These are phyloP conservation scores for Ogataea salicorniae DNA, from an alignment of 805 yeast genomes.

Conservation along the genomic window DNA sequence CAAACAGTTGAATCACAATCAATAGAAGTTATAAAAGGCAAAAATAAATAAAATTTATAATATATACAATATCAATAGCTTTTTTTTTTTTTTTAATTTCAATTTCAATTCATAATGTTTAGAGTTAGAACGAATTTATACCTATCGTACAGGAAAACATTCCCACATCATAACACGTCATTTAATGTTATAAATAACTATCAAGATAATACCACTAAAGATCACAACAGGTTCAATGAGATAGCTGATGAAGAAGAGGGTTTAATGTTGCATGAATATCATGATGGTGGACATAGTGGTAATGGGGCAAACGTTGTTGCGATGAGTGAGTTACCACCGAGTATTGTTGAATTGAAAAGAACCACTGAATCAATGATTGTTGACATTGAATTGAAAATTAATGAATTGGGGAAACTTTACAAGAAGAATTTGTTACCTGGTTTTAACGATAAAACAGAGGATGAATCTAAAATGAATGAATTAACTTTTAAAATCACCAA, in stretches of 20 bases:
- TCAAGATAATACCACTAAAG: constrained; percentile 3
- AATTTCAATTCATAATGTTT: constrained; percentile 53
- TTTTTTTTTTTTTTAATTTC: no score
- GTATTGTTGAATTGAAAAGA: constrained; percentile 66
- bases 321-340: constrained; percentile 67
- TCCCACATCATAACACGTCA: constrained; percentile 54
- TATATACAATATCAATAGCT: no score
- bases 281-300: constrained; percentile 17
- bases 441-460: constrained; percentile 70
- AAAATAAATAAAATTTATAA: no score
- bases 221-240: constrained; percentile 27
- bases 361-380: constrained; percentile 62
- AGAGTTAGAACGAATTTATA: constrained; percentile 92
- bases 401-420: constrained; percentile 62
- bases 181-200: constrained; percentile 1
- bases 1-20: no score
- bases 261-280: constrained; percentile 28
- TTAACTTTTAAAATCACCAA: constrained; percentile 71
- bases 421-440: constrained; percentile 83
- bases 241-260: constrained; percentile 56
- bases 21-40: no score
- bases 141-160: constrained; percentile 83
- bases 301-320: constrained; percentile 39
- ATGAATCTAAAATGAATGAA: constrained; percentile 75
- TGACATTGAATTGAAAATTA: constrained; percentile 49